Evolutionary conservation across 2,329 filamentous ascomycete species (phyloP), one percentile per base, ranked within the genome.

Genomic region (Botryotinia narcissicola): DNA sequence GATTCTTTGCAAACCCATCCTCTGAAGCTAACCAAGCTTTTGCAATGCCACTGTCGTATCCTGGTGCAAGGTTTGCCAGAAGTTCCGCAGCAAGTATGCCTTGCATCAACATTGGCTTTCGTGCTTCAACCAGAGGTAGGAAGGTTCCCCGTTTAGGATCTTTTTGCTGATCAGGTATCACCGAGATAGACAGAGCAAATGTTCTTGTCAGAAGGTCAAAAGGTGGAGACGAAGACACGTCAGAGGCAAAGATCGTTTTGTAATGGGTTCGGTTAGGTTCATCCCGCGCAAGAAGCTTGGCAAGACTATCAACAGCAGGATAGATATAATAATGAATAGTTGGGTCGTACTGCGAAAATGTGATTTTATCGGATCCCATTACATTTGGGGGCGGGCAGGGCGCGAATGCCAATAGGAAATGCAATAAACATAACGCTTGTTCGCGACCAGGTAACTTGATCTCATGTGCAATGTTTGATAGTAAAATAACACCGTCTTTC

Each of bases 71-170:
- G 16, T 91, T 91, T 0, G 94, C 90, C 4, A 98, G 84, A 70
- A 98, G 97, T 77, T 98, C 95, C 0, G 94, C 95, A 1, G 94
- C 93, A 9, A 98, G 86, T 78, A 98, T 89, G 1, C 94, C 95
- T 83, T 99, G 96, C 87, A 97, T 96, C 18, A 99, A 84, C 79
- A 94, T 91, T 0, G 96, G 92, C 82, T 97, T 97, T 73, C 96
- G 90, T 6, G 89, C 90, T 81, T 98, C 94, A 8, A 96, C 88
- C 8, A 94, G 87, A 0, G 90, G 88, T 0, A 92, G 83, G 40
- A 91, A 81, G 74, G 88, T 87, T 3, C 88, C 86, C 25, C 88
- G 87, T 54, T 90, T 89, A 25, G 87, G 86, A 60, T 87, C 83
- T 22, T 80, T 81, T 74, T 88, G 86, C 61, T 96, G 86, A 60